Evolutionary conservation across 768 basidiomycete species (phyloP).

Genomic region (Leccinum pellstonianum): DNA sequence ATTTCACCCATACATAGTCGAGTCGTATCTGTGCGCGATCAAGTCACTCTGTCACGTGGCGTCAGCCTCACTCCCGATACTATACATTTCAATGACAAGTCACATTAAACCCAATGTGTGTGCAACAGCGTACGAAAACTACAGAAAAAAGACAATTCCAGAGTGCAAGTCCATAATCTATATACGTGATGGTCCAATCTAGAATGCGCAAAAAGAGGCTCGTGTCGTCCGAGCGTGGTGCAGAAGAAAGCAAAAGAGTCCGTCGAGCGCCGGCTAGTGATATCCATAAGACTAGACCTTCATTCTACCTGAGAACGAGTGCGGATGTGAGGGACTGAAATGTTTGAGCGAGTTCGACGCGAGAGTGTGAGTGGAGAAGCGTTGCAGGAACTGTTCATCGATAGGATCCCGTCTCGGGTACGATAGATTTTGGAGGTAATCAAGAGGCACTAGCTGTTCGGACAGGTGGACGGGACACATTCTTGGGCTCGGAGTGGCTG

Average conservation of each 20-base stretch:
- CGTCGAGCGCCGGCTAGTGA: background rate
- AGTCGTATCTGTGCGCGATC: background rate
- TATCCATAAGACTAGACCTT: slow-evolving; percentile 8
- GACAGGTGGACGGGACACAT: slow-evolving; percentile 22
- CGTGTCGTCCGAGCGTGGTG: slow-evolving; percentile 10
- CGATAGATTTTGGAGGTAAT: slow-evolving; percentile 56
- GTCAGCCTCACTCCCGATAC: background rate
- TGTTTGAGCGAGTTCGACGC: slow-evolving; percentile 21
- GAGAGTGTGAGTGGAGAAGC: slow-evolving; percentile 42
- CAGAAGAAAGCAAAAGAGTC: slow-evolving; percentile 5
- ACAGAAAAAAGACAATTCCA: slow-evolving; percentile 19
- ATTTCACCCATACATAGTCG: background rate
- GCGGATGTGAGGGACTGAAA: slow-evolving; percentile 18
- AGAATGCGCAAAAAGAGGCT: slow-evolving; percentile 17
- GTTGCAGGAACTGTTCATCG: slow-evolving; percentile 62
- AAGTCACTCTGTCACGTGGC: slow-evolving; percentile 10
- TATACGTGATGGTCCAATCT: slow-evolving; percentile 26
- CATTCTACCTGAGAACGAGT: slow-evolving; percentile 30
- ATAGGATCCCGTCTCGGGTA: slow-evolving; percentile 58
- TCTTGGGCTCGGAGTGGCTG: slow-evolving; percentile 37
- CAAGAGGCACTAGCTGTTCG: slow-evolving; percentile 56
- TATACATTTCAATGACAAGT: slow-evolving; percentile 8
- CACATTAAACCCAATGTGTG: slow-evolving; percentile 18
- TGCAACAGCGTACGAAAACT: slow-evolving; percentile 24
- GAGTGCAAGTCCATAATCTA: slow-evolving; percentile 30